Evolutionary conservation across 768 basidiomycete species (phyloP), one percentile per base, ranked within the genome.

Genomic region (Pleurotus djamor): DNA sequence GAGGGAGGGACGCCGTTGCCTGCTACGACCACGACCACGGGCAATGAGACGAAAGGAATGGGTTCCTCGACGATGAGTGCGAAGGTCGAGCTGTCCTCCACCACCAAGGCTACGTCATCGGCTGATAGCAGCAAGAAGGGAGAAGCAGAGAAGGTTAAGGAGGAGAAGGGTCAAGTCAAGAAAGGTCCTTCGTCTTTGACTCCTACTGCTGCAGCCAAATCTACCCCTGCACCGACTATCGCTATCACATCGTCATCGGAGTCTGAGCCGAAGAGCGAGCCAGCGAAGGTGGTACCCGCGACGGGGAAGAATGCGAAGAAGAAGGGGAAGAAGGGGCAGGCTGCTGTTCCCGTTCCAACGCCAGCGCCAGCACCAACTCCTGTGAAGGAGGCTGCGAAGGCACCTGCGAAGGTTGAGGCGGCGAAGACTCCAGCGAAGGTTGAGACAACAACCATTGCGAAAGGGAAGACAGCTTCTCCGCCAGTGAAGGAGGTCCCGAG

Each of bases 271-370:
- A 41, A 41, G 38, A 41, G n/a, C 38, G 49, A 28, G 14, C 4
- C 5, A 4, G 14, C 12, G 49, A 28, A 35, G 21, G 49, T 12
- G 35, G 21, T 28, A 28, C 21, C 21, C 3, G 21, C 21, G 21
- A 10, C 4, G 36, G 21, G 12, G 54, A 41, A 56, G 8, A 32
- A 5, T 43, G 37, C 50, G 51, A 60, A 32, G 50, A 44, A 47
- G 28, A 52, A 60, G 38, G 44, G 50, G 41, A 60, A 52, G 38
- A 43, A 52, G 38, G 54, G 54, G 12, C 37, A n/a, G 7, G 17
- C 43, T 13, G 55, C 36, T 51, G 10, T 32, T 5, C 34, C 34
- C 10, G 37, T 38, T 0, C 17, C 59, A 28, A 47, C 44, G 3
- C 47, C 55, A 2, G 17, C 37, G 5, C 48, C 61, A 9, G 35